Percentiles rank a stretch among this genome's conserved stretches.
Conservation (phyloP, 345 rosid genomes). For the Moricandia arvensis region DNA sequence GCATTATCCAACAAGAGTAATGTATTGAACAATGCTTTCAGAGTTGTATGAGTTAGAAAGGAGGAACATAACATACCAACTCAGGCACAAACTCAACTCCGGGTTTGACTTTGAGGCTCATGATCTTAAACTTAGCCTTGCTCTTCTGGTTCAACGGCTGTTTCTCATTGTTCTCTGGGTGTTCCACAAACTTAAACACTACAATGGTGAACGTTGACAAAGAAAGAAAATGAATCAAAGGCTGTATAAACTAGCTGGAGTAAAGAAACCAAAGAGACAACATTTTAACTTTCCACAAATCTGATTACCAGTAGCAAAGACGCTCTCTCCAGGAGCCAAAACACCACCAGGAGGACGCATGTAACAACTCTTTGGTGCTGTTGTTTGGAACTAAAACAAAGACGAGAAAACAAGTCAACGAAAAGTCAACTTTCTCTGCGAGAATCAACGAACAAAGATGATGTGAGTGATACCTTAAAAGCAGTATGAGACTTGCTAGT, state of each 20-base stretch:
- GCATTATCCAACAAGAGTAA: not conserved
- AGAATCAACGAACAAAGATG: not conserved
- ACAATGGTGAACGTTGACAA: not conserved
- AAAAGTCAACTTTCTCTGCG: not conserved
- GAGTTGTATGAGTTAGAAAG: too few species aligned
- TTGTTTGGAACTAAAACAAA: constrained; percentile 79
- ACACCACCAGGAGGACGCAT: constrained; percentile 99
- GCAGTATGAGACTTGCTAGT: constrained; percentile 88
- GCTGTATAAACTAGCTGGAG: not conserved
- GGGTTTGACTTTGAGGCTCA: constrained; percentile 86
- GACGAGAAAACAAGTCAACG: not conserved
- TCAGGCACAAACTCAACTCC: constrained; percentile 89
- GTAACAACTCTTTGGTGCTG: constrained; percentile 94
- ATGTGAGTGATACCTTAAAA: constrained; percentile 63
- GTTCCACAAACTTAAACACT: constrained; percentile 98
- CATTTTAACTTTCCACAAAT: not conserved
- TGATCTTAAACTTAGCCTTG: constrained; percentile 90
- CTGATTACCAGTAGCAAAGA: constrained; percentile 76
- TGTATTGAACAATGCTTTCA: too few species aligned
- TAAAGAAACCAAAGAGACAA: too few species aligned
- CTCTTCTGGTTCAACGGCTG: constrained; percentile 67
- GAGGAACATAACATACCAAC: constrained; percentile 54
- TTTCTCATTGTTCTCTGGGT: constrained; percentile 81
- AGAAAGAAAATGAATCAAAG: not conserved
- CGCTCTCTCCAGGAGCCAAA: constrained; percentile 88